These are phyloP conservation scores for Pholiota conissans DNA, from an alignment of 768 basidiomycete genomes.

Conservation along the genomic window DNA sequence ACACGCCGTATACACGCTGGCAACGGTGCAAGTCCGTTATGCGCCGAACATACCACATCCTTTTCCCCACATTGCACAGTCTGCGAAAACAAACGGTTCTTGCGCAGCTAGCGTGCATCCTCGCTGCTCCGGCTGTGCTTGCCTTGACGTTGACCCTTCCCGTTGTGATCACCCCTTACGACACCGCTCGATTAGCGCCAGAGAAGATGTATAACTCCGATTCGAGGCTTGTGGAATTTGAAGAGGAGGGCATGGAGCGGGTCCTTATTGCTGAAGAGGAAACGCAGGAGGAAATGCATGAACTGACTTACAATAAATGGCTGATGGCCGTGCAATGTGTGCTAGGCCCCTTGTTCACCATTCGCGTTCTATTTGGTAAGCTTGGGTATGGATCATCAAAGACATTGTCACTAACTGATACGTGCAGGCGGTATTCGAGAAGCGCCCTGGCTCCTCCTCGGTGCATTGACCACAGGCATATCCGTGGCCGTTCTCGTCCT, in stretches of 20 bases:
- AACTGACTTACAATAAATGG: conserved; percentile 74
- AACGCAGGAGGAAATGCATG: conserved; percentile 67
- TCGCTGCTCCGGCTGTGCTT: conserved; percentile 88
- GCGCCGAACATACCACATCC: conserved; percentile 49
- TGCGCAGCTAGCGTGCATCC: conserved; percentile 70
- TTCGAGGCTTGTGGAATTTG: conserved; percentile 62
- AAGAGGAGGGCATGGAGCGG: conserved; percentile 73
- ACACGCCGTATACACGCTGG: conserved; percentile 37
- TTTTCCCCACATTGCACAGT: conserved; percentile 85
- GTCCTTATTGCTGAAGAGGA: conserved; percentile 74
- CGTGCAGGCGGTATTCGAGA: conserved; percentile 44
- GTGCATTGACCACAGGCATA: conserved; percentile 54
- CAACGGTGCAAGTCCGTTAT: conserved; percentile 37
- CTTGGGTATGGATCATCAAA: conserved; percentile 12
- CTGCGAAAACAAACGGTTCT: conserved; percentile 70
- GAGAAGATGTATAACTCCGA: conserved; percentile 44
- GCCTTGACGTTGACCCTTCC: conserved; percentile 86
- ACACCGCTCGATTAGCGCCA: conserved; percentile 24
- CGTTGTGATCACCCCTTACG: conserved; percentile 74
- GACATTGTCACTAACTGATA: conserved; percentile 4
- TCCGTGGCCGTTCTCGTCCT: conserved; percentile 55
- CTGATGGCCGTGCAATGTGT: conserved; percentile 83
- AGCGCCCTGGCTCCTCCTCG: conserved; percentile 53
- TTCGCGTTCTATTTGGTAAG: conserved; percentile 76
- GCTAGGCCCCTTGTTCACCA: conserved; percentile 79